Evolutionary conservation across 2,329 filamentous ascomycete species (phyloP).

Genomic region (Xylaria sp.): DNA sequence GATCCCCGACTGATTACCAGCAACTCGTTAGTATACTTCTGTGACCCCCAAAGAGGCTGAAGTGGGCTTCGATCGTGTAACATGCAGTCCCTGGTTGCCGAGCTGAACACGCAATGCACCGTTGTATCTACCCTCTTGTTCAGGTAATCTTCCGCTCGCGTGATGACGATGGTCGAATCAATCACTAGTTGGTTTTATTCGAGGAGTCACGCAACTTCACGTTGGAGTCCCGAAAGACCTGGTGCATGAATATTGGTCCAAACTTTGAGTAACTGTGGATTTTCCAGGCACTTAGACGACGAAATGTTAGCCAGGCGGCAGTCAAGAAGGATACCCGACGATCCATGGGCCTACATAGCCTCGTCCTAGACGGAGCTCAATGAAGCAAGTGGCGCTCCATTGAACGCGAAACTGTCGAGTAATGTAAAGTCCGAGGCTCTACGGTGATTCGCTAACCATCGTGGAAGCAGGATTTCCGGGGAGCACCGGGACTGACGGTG

Average conservation of each 20-base stretch:
- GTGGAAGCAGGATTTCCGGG: neutral
- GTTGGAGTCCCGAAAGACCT: conserved; percentile 11
- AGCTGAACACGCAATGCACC: conserved; percentile 21
- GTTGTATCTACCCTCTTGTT: conserved; percentile 19
- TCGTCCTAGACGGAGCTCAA: neutral
- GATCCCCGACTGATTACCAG: neutral
- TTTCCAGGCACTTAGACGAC: neutral
- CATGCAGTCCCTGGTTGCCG: conserved; percentile 16
- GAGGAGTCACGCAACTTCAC: conserved; percentile 21
- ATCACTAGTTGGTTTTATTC: conserved; percentile 2
- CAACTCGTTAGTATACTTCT: conserved; percentile 8
- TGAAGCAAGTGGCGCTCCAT: neutral
- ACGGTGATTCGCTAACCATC: neutral
- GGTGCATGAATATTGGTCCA: conserved; percentile 12
- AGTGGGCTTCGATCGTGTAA: conserved; percentile 17
- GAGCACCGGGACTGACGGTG: conserved; percentile 12
- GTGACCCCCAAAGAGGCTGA: conserved; percentile 27
- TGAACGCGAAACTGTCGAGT: neutral
- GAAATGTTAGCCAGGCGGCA: neutral
- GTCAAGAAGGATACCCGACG: neutral
- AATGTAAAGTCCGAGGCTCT: neutral
- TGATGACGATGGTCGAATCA: conserved; percentile 19
- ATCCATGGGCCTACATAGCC: neutral
- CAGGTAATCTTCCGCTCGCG: conserved; percentile 20
- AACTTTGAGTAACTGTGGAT: conserved; percentile 16